Evolutionary conservation across 371 early-diverging fungal species (phyloP), one percentile per base, ranked within the genome.

Genomic region (Lichtheimia ornata): DNA sequence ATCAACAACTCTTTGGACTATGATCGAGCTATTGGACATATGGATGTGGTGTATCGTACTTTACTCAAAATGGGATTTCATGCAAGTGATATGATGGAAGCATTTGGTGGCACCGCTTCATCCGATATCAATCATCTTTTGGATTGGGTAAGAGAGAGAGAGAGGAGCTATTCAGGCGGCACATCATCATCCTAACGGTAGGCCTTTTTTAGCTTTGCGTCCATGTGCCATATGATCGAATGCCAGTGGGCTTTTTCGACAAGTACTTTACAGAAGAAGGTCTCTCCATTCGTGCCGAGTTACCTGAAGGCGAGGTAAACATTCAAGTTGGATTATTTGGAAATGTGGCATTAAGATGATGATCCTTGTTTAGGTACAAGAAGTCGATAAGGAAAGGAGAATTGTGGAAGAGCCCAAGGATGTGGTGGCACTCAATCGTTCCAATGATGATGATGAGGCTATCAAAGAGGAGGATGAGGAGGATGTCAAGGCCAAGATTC

Each of bases 221-320:
- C 47, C 71, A 84, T 66, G 64, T 83, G 1, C 81, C 84, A 45
- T 79, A 83, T 49, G 86, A 86, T 22, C 72, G 77, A 49, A 74
- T 87, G 56, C 88, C 88, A 0, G 51, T 78, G 25, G 85, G 85
- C 25, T 85, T 83, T 53, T 77, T 71, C 25, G 88, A 86, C 53
- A 86, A 85, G 44, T 66, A 81, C 5, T 86, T 78, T 57, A 80
- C 77, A 25, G 84, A 87, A 22, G 69, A 78, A 55, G 77, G 42
- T 18, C 22, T 59, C 18, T 59, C 60, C 2, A 59, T 59, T 27
- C 53, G 52, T 11, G 60, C 53, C 24, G 52, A 59, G 5, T 5
- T 52, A 13, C 52, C 60, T 5, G 24, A 50, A 14, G 52, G 35
- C 35, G 35, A 35, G 35, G 35, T 35, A 35, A 9, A 9, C 2